A percentile compares a stretch with the other conserved stretches of the same genome.
Evolutionary conservation across 768 basidiomycete species (phyloP).

Genomic region (Tylopilus rubrobrunneus): DNA sequence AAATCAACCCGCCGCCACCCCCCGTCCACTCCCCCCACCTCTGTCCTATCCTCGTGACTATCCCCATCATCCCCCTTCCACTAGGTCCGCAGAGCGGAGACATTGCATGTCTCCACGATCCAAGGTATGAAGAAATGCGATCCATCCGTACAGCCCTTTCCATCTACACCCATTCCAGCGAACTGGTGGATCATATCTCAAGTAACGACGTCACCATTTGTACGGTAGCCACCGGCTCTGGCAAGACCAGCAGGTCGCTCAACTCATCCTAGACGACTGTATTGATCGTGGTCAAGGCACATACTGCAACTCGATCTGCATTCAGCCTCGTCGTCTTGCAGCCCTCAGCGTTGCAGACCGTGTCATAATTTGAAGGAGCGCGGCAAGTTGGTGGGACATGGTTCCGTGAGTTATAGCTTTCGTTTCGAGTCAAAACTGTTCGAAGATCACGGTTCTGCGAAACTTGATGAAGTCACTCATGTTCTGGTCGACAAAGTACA

Average conservation of each 20-base stretch:
- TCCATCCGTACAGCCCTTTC: slow-evolving; percentile 65
- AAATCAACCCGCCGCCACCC: slow-evolving; percentile 5
- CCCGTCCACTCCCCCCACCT: slow-evolving; percentile 2
- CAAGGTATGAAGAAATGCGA: slow-evolving; percentile 63
- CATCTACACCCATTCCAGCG: slow-evolving; percentile 62
- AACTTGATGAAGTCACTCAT: slow-evolving; percentile 79
- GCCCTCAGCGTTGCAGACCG: too few species aligned
- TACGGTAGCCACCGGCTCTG: slow-evolving; percentile 65
- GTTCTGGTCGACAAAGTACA: slow-evolving; percentile 95
- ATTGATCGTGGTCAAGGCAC: too few species aligned
- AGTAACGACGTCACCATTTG: slow-evolving; percentile 61
- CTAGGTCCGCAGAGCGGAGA: slow-evolving; percentile 55
- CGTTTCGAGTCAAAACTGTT: slow-evolving; percentile 84
- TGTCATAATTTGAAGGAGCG: too few species aligned
- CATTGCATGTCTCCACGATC: slow-evolving; percentile 58
- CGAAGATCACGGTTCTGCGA: slow-evolving; percentile 62
- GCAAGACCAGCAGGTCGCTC: too few species aligned
- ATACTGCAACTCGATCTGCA: too few species aligned
- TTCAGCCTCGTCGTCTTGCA: too few species aligned
- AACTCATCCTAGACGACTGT: too few species aligned
- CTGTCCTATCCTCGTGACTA: slow-evolving; percentile 26
- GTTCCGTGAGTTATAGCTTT: slow-evolving; percentile 88
- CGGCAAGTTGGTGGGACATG: too few species aligned
- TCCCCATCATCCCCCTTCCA: slow-evolving; percentile 31
- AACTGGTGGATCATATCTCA: slow-evolving; percentile 44